Conservation (phyloP, 2,329 filamentous ascomycete species). For the Capronia americana region DNA sequence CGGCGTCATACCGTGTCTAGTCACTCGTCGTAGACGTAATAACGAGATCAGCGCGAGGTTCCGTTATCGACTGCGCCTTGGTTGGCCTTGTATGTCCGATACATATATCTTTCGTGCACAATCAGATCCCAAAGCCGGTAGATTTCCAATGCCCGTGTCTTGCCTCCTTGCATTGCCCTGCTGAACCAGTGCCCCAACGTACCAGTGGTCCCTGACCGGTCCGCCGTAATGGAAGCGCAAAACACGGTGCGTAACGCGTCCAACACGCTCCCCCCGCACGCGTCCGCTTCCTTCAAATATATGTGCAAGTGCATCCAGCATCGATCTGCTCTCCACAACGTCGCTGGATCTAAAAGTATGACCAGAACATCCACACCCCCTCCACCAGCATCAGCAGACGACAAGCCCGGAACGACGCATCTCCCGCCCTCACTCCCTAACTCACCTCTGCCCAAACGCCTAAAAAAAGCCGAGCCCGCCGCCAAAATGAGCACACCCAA, state of each 20-base stretch:
- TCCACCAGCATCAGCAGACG: conserved; percentile 31
- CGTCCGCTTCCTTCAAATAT: background rate
- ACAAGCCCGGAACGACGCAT: conserved; percentile 43
- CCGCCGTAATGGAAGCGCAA: conserved; percentile 4
- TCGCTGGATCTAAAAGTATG: conserved; percentile 43
- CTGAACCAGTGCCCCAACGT: background rate
- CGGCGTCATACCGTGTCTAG: too few species aligned
- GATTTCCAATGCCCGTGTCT: too few species aligned
- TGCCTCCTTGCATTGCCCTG: too few species aligned
- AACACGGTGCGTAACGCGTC: background rate
- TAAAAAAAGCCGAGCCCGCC: conserved; percentile 69
- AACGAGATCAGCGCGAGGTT: too few species aligned
- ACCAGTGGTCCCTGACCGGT: background rate
- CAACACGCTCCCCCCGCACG: background rate
- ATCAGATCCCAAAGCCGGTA: too few species aligned
- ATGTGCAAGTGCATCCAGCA: background rate
- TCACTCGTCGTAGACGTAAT: too few species aligned
- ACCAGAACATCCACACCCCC: conserved; percentile 53
- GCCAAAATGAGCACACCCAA: conserved; percentile 40
- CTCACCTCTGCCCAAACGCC: conserved; percentile 80
- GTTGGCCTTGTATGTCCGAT: too few species aligned
- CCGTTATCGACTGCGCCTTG: too few species aligned
- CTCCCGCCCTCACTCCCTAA: conserved; percentile 66
- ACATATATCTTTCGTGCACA: too few species aligned
- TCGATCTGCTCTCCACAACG: background rate